Conservation (phyloP, 1,139 yeast species). For the Zygoascus meyerae region DNA sequence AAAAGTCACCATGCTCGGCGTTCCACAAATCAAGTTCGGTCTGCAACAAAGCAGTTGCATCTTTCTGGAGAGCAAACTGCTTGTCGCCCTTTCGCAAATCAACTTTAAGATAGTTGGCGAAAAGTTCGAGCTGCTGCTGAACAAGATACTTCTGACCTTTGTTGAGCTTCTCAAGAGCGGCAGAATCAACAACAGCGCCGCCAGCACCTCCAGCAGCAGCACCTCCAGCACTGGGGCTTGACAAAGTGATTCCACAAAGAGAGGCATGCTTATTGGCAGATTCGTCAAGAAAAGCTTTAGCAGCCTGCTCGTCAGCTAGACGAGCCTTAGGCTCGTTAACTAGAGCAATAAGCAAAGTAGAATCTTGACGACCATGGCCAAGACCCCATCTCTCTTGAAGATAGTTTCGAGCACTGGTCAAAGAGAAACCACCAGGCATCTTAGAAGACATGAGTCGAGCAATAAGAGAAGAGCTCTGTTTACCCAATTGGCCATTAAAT, state of each 20-base stretch:
- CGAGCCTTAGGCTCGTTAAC: conserved; percentile 89
- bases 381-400: conserved; percentile 88
- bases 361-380: conserved; percentile 90
- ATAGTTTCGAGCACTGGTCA: conserved; percentile 85
- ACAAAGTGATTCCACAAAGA: conserved; percentile 67
- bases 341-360: conserved; percentile 74
- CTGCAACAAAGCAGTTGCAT: conserved; percentile 77
- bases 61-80: conserved; percentile 79
- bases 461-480: conserved; percentile 81
- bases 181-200: conserved; percentile 89
- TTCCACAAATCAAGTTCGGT: conserved; percentile 89
- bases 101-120: conserved; percentile 89
- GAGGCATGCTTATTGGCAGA: conserved; percentile 82
- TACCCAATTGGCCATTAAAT: conserved; percentile 83
- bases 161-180: conserved; percentile 90
- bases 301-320: conserved; percentile 79
- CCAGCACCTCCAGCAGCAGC: conserved; percentile 43
- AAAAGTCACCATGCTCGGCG: conserved; percentile 91
- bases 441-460: conserved; percentile 91
- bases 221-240: conserved; percentile 60
- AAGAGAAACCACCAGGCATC: conserved; percentile 99
- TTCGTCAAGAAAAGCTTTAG: conserved; percentile 80
- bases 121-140: conserved; percentile 89
- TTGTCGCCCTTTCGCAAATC: conserved; percentile 90
- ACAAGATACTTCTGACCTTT: conserved; percentile 87